Base-by-base conservation (phyloP, 2,329 filamentous ascomycete genomes). In the Fusarium hainanense region DNA sequence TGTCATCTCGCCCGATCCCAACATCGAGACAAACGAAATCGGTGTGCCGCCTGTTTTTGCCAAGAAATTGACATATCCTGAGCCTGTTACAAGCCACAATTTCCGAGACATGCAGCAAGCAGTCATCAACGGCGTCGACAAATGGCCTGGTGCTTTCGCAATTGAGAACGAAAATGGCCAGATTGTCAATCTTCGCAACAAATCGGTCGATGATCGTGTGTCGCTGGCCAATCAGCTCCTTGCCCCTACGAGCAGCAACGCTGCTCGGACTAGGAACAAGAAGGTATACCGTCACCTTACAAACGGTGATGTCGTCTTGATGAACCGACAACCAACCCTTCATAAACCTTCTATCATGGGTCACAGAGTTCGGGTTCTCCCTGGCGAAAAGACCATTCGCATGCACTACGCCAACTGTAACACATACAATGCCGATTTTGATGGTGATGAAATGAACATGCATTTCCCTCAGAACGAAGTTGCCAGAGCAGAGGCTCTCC, bases 381-480 rank as follows among this genome's bases (percentile, higher is more conserved):
- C 93, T 1, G 94, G 94, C 37, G 97, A 99, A 80, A 97, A 97
- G 82, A 98, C 96, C 0, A 94, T 99, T 78, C 94, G 96, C 71
- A 98, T 99, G 95, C 96, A 99, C 83, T 99, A 99, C 82, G 95
- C 96, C 75, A 99, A 99, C 79, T 98, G 96, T 80, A 99, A 99
- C 77, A 98, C 96, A 1, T 99, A 99, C 85, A 99, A 99, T 75
- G 96, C 96, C 32, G 96, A 99, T 85, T 99, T 99, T 77, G 97
- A 99, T 77, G 96, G 96, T 79, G 96, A 99, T 78, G 96, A 99
- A 81, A 99, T 99, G 96, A 99, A 99, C 80, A 97, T 99, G 94
- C 96, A 99, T 81, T 98, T 99, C 77, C 96, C 96, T 2, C 96
- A 99, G 75, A 98, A 97, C 73, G 97, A 98, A 78, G 86, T 98